Conservation (phyloP, 345 rosid genomes). For the Euphorbia lathyris region DNA sequence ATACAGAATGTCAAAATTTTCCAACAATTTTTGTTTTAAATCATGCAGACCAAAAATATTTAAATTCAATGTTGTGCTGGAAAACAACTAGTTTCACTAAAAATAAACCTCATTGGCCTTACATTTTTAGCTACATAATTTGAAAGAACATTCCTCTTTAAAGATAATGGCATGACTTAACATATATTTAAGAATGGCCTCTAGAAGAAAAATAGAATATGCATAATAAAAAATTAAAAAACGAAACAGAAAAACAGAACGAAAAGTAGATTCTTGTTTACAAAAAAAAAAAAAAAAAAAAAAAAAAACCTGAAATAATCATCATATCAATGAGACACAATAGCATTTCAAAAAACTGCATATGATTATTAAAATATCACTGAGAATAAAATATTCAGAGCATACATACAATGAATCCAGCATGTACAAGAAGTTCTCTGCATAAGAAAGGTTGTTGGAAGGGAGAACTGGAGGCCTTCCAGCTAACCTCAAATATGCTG, state of each 20-base stretch:
- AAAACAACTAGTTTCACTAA: background rate
- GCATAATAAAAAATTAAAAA: background rate
- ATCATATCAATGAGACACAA: background rate
- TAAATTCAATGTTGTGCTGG: background rate
- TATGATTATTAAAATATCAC: background rate
- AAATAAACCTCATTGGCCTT: background rate
- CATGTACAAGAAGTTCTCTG: slow-evolving; percentile 95
- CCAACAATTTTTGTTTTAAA: background rate
- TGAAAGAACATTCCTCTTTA: background rate
- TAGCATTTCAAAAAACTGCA: background rate
- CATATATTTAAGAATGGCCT: slow-evolving; percentile 3
- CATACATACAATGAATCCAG: slow-evolving; percentile 78
- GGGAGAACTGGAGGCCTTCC: slow-evolving; percentile 97
- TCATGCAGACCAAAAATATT: background rate
- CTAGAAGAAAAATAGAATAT: slow-evolving; percentile 1
- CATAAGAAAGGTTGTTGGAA: slow-evolving; percentile 80
- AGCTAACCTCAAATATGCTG: slow-evolving; percentile 93
- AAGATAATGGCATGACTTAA: background rate
- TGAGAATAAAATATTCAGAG: slow-evolving; percentile 6
- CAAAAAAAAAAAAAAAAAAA: too few species aligned
- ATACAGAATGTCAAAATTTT: background rate
- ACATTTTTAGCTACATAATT: background rate
- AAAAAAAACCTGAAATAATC: background rate
- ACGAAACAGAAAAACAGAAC: background rate
- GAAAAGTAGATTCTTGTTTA: background rate